Conservation (phyloP, 31 red algal genomes). For the Odonthalia washingtoniensis region DNA sequence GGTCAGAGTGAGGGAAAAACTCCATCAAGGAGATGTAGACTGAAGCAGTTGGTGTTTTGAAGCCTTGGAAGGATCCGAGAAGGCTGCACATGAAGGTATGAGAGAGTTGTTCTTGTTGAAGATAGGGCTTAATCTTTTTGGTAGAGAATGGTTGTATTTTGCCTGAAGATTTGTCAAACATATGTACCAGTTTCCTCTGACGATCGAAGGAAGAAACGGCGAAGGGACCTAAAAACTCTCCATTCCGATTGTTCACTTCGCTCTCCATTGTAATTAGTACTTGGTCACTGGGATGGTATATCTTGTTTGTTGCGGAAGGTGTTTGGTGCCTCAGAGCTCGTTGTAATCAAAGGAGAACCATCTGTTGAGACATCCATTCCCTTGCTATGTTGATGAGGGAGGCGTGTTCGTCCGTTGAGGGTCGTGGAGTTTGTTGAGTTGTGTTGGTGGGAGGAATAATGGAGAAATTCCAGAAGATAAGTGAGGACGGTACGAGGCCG, state of each 20-base stretch:
- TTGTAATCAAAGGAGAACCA: neutral
- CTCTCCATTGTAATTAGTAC: too few relatives aligned
- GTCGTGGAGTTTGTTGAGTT: neutral
- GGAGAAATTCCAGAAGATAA: slow-evolving; percentile 1
- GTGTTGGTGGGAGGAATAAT: neutral
- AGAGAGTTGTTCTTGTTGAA: too few relatives aligned
- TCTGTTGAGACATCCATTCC: neutral
- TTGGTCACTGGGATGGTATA: slow-evolving; percentile 28
- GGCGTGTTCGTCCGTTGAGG: neutral
- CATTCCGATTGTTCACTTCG: slow-evolving; percentile 40
- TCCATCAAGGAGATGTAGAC: neutral
- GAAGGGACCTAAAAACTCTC: slow-evolving; percentile 58
- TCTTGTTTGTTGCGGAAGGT: neutral
- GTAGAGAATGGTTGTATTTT: too few relatives aligned
- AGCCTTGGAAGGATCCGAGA: too few relatives aligned
- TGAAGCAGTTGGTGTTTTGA: slow-evolving; percentile 2
- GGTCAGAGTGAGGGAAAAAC: too few relatives aligned
- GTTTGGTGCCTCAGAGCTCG: slow-evolving; percentile 7
- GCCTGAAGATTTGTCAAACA: too few relatives aligned
- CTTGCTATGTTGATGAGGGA: neutral
- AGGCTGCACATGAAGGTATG: too few relatives aligned
- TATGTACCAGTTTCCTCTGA: slow-evolving; percentile 34
- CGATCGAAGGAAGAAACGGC: slow-evolving; percentile 1
- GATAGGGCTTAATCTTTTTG: too few relatives aligned
- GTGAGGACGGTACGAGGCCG: slow-evolving; percentile 1